A percentile compares a stretch with the other conserved stretches of the same genome.
Evolutionary conservation across 192 early-diverging fungal species (phyloP).

Genomic region (Pilobolus umbonatus): DNA sequence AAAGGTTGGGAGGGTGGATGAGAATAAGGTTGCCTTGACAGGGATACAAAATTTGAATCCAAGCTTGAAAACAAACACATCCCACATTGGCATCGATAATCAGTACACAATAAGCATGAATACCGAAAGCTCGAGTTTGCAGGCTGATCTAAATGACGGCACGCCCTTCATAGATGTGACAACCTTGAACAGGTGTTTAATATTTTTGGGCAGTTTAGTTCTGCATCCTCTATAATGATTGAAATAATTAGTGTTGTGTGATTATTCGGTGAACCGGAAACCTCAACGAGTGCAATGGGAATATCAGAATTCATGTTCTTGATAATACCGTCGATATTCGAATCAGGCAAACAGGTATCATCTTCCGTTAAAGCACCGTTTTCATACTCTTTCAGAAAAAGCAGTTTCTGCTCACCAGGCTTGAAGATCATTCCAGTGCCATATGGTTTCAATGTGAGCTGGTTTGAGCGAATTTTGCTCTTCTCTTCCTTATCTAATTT

Average conservation of each 20-base stretch:
- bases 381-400: neutral
- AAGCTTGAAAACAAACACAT: neutral
- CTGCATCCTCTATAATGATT: neutral
- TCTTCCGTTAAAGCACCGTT: conserved; percentile 1
- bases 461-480: neutral
- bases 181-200: neutral
- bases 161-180: neutral
- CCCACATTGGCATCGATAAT: neutral
- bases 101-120: neutral
- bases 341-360: neutral
- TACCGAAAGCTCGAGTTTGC: neutral
- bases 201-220: conserved; percentile 3
- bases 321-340: conserved; percentile 2
- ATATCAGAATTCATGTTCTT: neutral
- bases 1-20: neutral
- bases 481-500: conserved; percentile 1
- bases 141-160: neutral
- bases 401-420: neutral
- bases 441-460: neutral
- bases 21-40: neutral
- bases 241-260: neutral
- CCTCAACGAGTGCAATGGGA: neutral
- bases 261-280: neutral
- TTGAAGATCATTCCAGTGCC: neutral
- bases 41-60: neutral